A percentile compares a stretch with the other conserved stretches of the same genome.
Evolutionary conservation across 2,329 filamentous ascomycete species (phyloP).

Genomic region (Neonectria ditissima): DNA sequence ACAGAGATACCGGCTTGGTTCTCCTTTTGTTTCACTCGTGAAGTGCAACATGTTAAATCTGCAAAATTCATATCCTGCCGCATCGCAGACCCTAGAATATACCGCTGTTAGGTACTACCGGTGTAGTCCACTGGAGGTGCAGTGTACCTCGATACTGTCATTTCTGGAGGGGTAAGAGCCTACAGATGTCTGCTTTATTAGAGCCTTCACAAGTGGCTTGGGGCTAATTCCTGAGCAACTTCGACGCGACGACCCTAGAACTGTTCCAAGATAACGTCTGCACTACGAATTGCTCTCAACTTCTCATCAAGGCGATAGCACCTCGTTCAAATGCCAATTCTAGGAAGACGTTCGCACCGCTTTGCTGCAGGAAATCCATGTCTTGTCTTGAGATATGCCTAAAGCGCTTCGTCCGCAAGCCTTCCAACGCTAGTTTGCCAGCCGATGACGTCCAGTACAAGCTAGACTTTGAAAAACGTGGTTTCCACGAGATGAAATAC

Average conservation of each 20-base stretch:
- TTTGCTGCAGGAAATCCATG: too few species aligned
- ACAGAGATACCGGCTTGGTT: too few species aligned
- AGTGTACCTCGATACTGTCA: too few species aligned
- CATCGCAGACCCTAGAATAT: too few species aligned
- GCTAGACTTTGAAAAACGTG: conserved; percentile 12
- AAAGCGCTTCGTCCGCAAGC: conserved; percentile 2
- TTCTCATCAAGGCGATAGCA: not conserved
- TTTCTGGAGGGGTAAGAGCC: not conserved
- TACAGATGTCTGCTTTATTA: too few species aligned
- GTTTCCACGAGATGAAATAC: conserved; percentile 14
- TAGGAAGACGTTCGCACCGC: not conserved
- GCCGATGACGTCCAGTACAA: conserved; percentile 16
- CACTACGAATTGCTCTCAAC: not conserved
- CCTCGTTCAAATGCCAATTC: not conserved
- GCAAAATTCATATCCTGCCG: too few species aligned
- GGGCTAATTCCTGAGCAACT: not conserved
- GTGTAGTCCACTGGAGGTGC: too few species aligned
- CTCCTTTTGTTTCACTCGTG: too few species aligned
- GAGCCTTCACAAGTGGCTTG: too few species aligned
- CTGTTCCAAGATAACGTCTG: not conserved
- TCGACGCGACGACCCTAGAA: not conserved
- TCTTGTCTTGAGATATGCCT: conserved; percentile 15
- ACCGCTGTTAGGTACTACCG: too few species aligned
- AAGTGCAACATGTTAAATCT: too few species aligned
- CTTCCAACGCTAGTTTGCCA: conserved; percentile 1